A percentile compares a stretch with the other conserved stretches of the same genome.
phyloP scores from a whole-genome alignment of 1,284 basidiomycete genomes.

The Vanrija humicola region DNA sequence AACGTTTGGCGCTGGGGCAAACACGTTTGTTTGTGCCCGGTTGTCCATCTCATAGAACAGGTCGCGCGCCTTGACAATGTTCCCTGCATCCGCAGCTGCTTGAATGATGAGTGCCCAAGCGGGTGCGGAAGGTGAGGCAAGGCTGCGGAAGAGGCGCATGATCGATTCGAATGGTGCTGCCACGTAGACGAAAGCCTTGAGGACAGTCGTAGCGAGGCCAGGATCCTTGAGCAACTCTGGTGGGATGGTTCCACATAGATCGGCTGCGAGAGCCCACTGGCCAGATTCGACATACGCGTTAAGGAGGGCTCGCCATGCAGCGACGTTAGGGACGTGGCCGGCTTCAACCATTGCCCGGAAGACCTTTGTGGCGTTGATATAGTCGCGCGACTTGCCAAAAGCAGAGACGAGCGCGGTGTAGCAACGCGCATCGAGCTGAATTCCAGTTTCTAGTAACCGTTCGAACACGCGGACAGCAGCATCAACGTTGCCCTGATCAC shows the following conservation, averaged over 20 bases:
- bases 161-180: slow-evolving; percentile 71
- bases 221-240: slow-evolving; percentile 50
- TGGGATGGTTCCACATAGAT: slow-evolving; percentile 25
- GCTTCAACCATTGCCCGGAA: slow-evolving; percentile 53
- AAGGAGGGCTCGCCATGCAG: slow-evolving; percentile 69
- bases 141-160: slow-evolving; percentile 60
- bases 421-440: slow-evolving; percentile 56
- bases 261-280: slow-evolving; percentile 53
- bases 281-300: slow-evolving; percentile 78
- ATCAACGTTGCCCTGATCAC: slow-evolving; percentile 57
- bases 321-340: slow-evolving; percentile 61
- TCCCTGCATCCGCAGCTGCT: slow-evolving; percentile 72
- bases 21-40: slow-evolving; percentile 33
- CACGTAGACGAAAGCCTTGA: slow-evolving; percentile 80
- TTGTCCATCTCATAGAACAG: slow-evolving; percentile 67
- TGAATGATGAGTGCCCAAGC: slow-evolving; percentile 78
- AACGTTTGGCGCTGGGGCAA: slow-evolving; percentile 36
- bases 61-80: slow-evolving; percentile 63
- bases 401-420: slow-evolving; percentile 69
- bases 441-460: slow-evolving; percentile 58
- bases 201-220: slow-evolving; percentile 65
- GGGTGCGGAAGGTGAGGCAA: slow-evolving; percentile 58
- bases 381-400: slow-evolving; percentile 64
- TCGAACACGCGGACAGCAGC: slow-evolving; percentile 60
- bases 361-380: slow-evolving; percentile 62